A percentile compares a stretch with the other conserved stretches of the same genome.
phyloP scores from a whole-genome alignment of 148 eudicot species.

The Dianthus caryophyllus region DNA sequence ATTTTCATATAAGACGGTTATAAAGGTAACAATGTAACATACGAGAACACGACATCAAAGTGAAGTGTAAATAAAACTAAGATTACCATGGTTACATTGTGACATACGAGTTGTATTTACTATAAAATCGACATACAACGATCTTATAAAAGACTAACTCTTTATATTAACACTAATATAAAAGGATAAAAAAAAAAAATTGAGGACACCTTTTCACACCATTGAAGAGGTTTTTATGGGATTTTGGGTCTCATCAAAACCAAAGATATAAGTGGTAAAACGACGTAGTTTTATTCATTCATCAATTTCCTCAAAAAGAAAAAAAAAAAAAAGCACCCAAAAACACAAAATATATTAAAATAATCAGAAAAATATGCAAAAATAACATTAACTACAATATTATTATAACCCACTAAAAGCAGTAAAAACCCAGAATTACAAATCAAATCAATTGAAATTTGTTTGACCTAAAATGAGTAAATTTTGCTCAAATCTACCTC shows the following conservation, averaged over 20 bases:
- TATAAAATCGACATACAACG: too few relatives aligned
- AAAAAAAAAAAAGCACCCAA: background rate
- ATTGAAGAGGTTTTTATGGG: slow-evolving; percentile 15
- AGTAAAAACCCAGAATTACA: slow-evolving; percentile 6
- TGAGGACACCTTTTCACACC: slow-evolving; percentile 17
- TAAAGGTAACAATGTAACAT: too few relatives aligned
- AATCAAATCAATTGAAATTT: slow-evolving; percentile 14
- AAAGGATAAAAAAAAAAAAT: slow-evolving; percentile 9
- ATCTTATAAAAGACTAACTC: background rate
- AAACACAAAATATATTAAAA: slow-evolving; percentile 6
- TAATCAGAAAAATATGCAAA: slow-evolving; percentile 2
- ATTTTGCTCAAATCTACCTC: slow-evolving; percentile 10
- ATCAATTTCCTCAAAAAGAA: background rate
- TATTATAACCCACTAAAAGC: slow-evolving; percentile 3
- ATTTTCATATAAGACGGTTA: too few relatives aligned
- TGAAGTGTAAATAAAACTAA: too few relatives aligned
- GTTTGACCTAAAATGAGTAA: slow-evolving; percentile 24
- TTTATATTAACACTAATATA: background rate
- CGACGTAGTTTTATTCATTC: slow-evolving; percentile 14
- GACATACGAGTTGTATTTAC: too few relatives aligned
- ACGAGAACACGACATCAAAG: too few relatives aligned
- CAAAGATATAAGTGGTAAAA: slow-evolving; percentile 6
- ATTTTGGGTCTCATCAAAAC: slow-evolving; percentile 7
- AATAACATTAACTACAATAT: background rate
- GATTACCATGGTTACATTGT: too few relatives aligned